phyloP scores from a whole-genome alignment of 257 asterid genomes.

The Nicotiana tomentosiformis region DNA sequence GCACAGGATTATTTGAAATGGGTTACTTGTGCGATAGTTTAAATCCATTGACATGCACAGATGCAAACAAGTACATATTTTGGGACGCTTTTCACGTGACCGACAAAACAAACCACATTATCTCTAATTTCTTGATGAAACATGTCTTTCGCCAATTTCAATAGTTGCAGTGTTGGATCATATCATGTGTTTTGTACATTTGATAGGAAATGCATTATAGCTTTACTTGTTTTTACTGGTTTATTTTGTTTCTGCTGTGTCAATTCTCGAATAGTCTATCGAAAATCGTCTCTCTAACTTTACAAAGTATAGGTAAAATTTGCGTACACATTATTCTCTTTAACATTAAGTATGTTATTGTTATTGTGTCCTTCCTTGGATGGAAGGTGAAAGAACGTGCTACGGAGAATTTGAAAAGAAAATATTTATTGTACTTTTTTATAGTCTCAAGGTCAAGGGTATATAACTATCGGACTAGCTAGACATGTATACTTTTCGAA shows the following conservation, averaged over 20 bases:
- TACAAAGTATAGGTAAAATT: fast-evolving
- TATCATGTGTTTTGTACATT: background rate
- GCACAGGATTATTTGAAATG: constrained; percentile 87
- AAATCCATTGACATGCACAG: constrained; percentile 77
- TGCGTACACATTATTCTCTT: too few relatives aligned
- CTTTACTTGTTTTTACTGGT: background rate
- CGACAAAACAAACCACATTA: constrained; percentile 48
- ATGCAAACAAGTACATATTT: constrained; percentile 70
- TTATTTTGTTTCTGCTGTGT: background rate
- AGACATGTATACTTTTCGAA: too few relatives aligned
- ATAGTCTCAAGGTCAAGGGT: too few relatives aligned
- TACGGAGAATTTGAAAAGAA: too few relatives aligned
- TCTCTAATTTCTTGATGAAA: constrained; percentile 44
- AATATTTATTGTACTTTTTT: too few relatives aligned
- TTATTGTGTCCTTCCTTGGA: too few relatives aligned
- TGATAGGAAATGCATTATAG: background rate
- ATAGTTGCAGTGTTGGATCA: background rate
- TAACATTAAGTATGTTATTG: too few relatives aligned
- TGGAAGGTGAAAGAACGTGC: too few relatives aligned
- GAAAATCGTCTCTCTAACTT: fast-evolving
- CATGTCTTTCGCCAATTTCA: constrained; percentile 33
- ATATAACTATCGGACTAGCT: too few relatives aligned
- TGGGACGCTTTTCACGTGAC: constrained; percentile 98
- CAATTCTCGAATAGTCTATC: too few relatives aligned
- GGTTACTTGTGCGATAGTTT: constrained; percentile 59